A percentile compares a stretch with the other conserved stretches of the same genome.
Evolutionary conservation across 2,329 filamentous ascomycete genomes (phyloP).

Genomic region (Chaetomium sp.): DNA sequence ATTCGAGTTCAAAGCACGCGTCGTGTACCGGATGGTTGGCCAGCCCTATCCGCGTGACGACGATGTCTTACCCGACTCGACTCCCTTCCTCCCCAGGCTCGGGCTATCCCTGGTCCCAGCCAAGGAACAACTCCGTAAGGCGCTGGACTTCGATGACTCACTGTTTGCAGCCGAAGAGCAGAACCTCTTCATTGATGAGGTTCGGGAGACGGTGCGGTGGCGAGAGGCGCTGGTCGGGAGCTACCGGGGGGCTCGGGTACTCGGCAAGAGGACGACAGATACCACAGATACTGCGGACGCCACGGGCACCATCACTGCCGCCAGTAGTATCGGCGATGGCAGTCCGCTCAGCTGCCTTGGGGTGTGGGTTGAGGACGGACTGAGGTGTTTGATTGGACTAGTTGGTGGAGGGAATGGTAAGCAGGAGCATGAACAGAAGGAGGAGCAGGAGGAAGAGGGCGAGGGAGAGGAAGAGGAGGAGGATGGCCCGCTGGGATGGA

Average conservation of each 20-base stretch:
- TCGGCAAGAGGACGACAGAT: too few species aligned
- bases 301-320: background rate
- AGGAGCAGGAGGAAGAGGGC: background rate
- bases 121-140: constrained; percentile 35
- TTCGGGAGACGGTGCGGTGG: constrained; percentile 69
- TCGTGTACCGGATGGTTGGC: constrained; percentile 39
- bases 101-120: constrained; percentile 26
- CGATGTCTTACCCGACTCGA: too few species aligned
- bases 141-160: constrained; percentile 52
- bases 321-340: background rate
- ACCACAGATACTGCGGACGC: too few species aligned
- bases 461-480: constrained; percentile 1
- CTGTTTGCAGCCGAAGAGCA: constrained; percentile 88
- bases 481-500: constrained; percentile 25
- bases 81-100: too few species aligned
- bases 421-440: too few species aligned
- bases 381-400: constrained; percentile 15
- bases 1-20: constrained; percentile 34
- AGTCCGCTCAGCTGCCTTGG: constrained; percentile 7
- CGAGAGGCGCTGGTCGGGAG: constrained; percentile 30
- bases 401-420: too few species aligned
- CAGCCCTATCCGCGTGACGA: constrained; percentile 5
- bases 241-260: background rate
- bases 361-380: constrained; percentile 17
- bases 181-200: constrained; percentile 85